phyloP scores from a whole-genome alignment of 2,329 filamentous ascomycete species.

The Verticillium isaacii region DNA sequence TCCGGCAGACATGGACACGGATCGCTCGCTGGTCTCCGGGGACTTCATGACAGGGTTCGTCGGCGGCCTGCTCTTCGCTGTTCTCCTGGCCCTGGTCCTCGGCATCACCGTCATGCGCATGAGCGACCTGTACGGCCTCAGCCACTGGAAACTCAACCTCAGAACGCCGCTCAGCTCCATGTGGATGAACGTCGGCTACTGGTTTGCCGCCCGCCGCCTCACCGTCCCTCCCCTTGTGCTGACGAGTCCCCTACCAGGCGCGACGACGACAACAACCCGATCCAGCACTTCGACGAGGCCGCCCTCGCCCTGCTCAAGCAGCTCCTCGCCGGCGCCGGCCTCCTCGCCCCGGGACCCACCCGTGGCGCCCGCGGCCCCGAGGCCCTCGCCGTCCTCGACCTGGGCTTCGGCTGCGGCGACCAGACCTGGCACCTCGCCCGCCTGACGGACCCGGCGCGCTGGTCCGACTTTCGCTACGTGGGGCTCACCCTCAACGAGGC shows the following conservation, averaged over 20 bases:
- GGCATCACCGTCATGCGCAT: constrained; percentile 17
- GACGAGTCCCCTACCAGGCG: constrained; percentile 18
- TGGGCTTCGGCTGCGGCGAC: constrained; percentile 57
- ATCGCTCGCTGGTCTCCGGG: not conserved
- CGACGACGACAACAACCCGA: constrained; percentile 19
- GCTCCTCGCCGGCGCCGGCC: constrained; percentile 36
- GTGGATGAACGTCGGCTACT: constrained; percentile 63
- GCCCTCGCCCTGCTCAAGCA: constrained; percentile 43
- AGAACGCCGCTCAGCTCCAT: constrained; percentile 40
- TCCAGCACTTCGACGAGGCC: constrained; percentile 37
- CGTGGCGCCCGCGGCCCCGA: constrained; percentile 3
- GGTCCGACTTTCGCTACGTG: constrained; percentile 37
- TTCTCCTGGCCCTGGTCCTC: constrained; percentile 8
- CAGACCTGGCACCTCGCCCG: constrained; percentile 43
- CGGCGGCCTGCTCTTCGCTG: constrained; percentile 2
- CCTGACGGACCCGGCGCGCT: constrained; percentile 15
- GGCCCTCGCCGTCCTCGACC: constrained; percentile 38
- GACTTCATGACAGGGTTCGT: not conserved
- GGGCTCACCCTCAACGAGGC: constrained; percentile 45
- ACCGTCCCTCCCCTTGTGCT: not conserved
- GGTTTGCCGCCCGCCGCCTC: constrained; percentile 33
- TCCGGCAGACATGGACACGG: not conserved
- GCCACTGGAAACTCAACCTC: constrained; percentile 52
- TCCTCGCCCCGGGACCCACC: constrained; percentile 19
- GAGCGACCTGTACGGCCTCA: constrained; percentile 39